phyloP scores from a whole-genome alignment of 805 yeast species.

The Candida maris region DNA sequence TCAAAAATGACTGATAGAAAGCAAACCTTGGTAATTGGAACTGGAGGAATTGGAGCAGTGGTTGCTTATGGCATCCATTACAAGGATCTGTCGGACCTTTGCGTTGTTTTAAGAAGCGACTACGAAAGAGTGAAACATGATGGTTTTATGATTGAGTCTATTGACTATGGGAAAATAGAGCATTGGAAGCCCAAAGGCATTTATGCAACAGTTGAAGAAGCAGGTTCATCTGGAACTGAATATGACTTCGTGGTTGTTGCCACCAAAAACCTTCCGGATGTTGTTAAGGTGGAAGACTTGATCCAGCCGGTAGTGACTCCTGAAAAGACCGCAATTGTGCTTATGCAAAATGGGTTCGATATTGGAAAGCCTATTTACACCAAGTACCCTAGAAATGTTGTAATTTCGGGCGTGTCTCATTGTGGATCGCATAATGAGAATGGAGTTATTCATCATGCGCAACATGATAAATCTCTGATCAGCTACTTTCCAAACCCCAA shows the following conservation, averaged over 20 bases:
- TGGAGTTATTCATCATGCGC: conserved; percentile 46
- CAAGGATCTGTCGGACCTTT: conserved; percentile 45
- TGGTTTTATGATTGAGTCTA: conserved; percentile 57
- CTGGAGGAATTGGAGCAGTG: conserved; percentile 83
- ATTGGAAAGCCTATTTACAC: conserved; percentile 52
- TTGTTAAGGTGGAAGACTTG: conserved; percentile 47
- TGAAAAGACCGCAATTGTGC: conserved; percentile 44
- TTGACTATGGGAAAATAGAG: conserved; percentile 54
- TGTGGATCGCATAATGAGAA: conserved; percentile 55
- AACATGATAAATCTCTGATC: conserved; percentile 42
- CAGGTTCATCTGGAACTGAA: conserved; percentile 35
- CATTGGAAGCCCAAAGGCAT: conserved; percentile 52
- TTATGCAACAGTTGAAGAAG: conserved; percentile 33
- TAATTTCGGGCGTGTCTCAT: conserved; percentile 61
- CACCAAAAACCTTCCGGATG: conserved; percentile 61
- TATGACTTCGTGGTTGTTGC: conserved; percentile 58
- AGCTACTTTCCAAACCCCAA: conserved; percentile 48
- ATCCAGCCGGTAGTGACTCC: conserved; percentile 47
- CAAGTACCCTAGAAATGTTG: conserved; percentile 47
- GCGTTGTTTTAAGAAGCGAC: conserved; percentile 62
- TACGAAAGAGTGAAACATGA: conserved; percentile 44
- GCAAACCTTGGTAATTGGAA: conserved; percentile 43
- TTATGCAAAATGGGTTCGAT: conserved; percentile 67
- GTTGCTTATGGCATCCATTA: conserved; percentile 58
- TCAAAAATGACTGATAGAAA: background rate